Evolutionary conservation across 768 basidiomycete genomes (phyloP), one percentile per base, ranked within the genome.

Genomic region (Podaxis carcinomalis): DNA sequence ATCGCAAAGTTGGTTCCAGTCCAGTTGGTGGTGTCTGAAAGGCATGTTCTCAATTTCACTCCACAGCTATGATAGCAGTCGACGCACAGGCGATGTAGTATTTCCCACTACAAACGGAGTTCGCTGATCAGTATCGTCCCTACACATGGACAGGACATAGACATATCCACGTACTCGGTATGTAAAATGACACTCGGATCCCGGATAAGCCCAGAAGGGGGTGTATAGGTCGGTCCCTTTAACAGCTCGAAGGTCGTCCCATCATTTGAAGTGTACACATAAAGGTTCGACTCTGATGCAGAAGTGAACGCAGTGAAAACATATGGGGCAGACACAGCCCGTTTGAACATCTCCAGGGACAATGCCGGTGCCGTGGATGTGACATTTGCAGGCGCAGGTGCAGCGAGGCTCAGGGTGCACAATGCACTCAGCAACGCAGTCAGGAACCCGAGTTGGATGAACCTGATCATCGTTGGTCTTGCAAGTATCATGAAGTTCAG

Each of bases 181-280:
- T 75, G 73, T 47, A 75, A 51, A 37, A 75, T 73, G 6, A 74
- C 69, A 49, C 73, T 74, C 16, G 74, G 74, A 64, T 74, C 74
- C 51, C 74, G 62, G 58, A 75, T 75, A n/a, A 75, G 65, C 14
- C 74, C 74, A 28, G 69, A 63, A 1, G 74, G 72, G 0, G 74
- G 74, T 5, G 73, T 74, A 63, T 74, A 75, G 2, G 74, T 66
- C 5, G 74, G 74, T 4, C 74, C 74, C 53, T 75, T 72, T 37
- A 74, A 40, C 35, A 75, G 52, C 3, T 62, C 62, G 47, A 74
- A 75, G 52, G 64, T 70, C 37, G 71, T 72, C 27, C 65, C 74
- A 56, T 75, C 74, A 42, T 65, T 68, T 10, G 72, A 74, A 0
- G 74, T 74, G 53, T 74, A 75, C 4, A 73, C 71, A 51, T 68